Conservation (phyloP, 2,329 filamentous ascomycete genomes). For the Rhynchosporium graminicola region DNA sequence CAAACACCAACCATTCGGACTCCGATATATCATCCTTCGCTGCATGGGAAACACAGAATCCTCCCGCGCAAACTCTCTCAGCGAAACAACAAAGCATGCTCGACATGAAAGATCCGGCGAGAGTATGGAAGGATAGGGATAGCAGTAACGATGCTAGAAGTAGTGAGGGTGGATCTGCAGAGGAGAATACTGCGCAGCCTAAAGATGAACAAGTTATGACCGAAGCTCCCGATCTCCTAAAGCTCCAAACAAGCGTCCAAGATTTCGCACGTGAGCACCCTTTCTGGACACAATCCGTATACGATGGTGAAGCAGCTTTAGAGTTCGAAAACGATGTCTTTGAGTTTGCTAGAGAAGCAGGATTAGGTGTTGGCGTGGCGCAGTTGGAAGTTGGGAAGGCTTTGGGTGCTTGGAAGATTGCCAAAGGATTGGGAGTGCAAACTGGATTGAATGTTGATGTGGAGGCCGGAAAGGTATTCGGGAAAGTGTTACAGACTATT, state of each 20-base stretch:
- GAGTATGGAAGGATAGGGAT: slow-evolving; percentile 25
- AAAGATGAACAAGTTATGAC: neutral
- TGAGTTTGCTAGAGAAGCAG: slow-evolving; percentile 21
- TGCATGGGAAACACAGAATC: slow-evolving; percentile 27
- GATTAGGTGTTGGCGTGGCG: slow-evolving; percentile 17
- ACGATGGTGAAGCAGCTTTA: slow-evolving; percentile 12
- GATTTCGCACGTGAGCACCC: slow-evolving; percentile 23
- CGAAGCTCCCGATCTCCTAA: slow-evolving; percentile 17
- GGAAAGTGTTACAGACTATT: slow-evolving; percentile 2
- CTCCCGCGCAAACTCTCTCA: slow-evolving; percentile 6
- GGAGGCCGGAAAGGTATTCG: neutral
- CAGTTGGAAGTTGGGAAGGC: slow-evolving; percentile 20
- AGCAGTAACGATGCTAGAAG: slow-evolving; percentile 32
- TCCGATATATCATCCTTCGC: slow-evolving; percentile 29
- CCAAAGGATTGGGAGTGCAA: neutral
- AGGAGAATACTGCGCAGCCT: slow-evolving; percentile 19
- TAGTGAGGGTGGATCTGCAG: slow-evolving; percentile 16
- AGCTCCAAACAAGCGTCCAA: slow-evolving; percentile 20
- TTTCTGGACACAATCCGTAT: slow-evolving; percentile 9
- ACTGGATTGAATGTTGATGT: slow-evolving; percentile 7
- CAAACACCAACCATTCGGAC: neutral
- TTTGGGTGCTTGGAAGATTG: slow-evolving; percentile 17
- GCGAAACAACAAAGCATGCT: slow-evolving; percentile 20
- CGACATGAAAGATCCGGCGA: slow-evolving; percentile 20
- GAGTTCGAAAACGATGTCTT: slow-evolving; percentile 26